Base-by-base conservation (phyloP, 345 rosid species). In the Hibiscus tridactylites region DNA sequence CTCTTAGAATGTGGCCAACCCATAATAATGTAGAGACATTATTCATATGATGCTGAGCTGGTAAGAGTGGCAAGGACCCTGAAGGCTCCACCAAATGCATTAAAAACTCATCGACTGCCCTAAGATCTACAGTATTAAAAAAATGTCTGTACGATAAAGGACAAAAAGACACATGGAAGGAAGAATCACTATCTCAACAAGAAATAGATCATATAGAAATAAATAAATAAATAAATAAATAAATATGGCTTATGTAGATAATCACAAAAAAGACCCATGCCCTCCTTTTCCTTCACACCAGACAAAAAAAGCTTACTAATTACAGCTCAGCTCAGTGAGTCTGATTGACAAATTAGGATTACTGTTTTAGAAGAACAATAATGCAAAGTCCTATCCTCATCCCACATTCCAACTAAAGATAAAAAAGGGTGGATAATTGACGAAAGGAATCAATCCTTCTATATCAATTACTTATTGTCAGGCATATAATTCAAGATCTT, bases 261-360 rank as follows among this genome's bases (percentile, higher is more conserved):
- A 26, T n/a, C 21, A 19, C 15, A 71, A 7, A 26, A 33, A 35
- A 35, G 44, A 58, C 49, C 24, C 37, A 19, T 57, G 26, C 37
- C 72, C 42, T 63, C 47, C 24, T 56, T 56, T 69, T 16, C 37
- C 59, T 31, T 29, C 72, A 74, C 67, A 74, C 70, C 58, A 44
- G 80, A 79, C 81, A 76, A 78, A 60, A 50, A 35, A 72, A 74
- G 49, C 71, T 74, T 9, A 71, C 78, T 19, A 21, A 29, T 71
- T 66, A 69, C 79, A 77, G 73, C 79, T 75, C 75, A 77, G 73
- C 79, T 75, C 75, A 53, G 71, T 73, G 26, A 12, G 8, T 39
- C 4, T 13, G 6, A 50, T 13, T 4, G 7, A 50, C 17, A 70
- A 42, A 46, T 39, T 2, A 11, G 29, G 10, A 37, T 2, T 16